A percentile compares a stretch with the other conserved stretches of the same genome.
phyloP scores from a whole-genome alignment of 805 yeast genomes.

The Lachancea lanzarotensis region DNA sequence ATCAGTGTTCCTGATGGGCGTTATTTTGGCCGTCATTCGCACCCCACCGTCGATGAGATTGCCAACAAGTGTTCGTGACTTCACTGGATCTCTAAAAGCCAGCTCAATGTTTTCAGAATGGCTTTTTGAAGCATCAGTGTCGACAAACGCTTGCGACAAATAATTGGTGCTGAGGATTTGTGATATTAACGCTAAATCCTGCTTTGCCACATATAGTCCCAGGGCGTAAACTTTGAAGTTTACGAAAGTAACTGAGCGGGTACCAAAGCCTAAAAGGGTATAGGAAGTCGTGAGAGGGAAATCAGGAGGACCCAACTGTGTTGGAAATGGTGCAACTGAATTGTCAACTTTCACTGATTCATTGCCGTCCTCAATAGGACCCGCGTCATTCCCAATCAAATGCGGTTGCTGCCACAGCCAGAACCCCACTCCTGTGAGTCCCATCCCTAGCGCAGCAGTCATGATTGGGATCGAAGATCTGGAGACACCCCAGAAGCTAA shows the following conservation, averaged over 20 bases:
- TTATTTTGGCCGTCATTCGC: constrained; percentile 63
- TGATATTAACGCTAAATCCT: constrained; percentile 43
- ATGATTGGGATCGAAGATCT: neutral
- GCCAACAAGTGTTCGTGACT: constrained; percentile 48
- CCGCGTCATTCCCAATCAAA: constrained; percentile 7
- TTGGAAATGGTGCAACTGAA: constrained; percentile 45
- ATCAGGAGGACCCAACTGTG: constrained; percentile 18
- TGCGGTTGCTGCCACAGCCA: neutral
- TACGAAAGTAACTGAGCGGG: constrained; percentile 75
- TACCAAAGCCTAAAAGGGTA: constrained; percentile 70
- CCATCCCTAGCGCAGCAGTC: neutral
- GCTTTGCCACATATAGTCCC: constrained; percentile 68
- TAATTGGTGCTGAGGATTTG: constrained; percentile 40
- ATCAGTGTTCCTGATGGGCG: constrained; percentile 87
- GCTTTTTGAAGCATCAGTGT: constrained; percentile 27
- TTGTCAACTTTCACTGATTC: constrained; percentile 42
- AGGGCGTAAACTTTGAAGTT: constrained; percentile 79
- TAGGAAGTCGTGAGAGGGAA: constrained; percentile 35
- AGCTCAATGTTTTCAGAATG: constrained; percentile 37
- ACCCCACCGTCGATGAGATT: constrained; percentile 53
- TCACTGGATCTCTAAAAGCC: constrained; percentile 45
- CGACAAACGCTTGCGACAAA: constrained; percentile 34
- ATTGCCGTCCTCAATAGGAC: constrained; percentile 15
- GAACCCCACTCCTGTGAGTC: neutral
- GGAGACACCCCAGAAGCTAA: neutral